phyloP scores from a whole-genome alignment of 2,329 filamentous ascomycete species.

The Penicillium thymicola region DNA sequence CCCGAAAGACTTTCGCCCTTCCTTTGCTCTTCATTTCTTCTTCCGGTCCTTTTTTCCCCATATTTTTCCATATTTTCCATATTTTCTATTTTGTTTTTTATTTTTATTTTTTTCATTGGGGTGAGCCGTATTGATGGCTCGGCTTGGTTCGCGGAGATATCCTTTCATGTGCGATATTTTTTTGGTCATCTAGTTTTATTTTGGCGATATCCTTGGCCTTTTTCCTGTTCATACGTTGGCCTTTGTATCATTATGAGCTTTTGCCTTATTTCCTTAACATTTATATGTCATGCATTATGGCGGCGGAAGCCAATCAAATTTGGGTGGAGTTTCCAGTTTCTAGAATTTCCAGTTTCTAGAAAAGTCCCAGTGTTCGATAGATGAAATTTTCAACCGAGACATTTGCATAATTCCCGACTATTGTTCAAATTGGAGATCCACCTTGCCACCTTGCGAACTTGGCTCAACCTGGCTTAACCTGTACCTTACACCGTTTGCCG shows the following conservation, averaged over 20 bases:
- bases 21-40: too few relatives aligned
- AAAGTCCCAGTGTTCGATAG: neutral
- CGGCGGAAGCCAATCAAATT: neutral
- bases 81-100: neutral
- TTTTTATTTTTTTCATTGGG: neutral
- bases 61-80: neutral
- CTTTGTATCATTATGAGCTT: neutral
- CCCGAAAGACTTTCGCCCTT: neutral
- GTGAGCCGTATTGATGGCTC: slow-evolving; percentile 1
- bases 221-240: neutral
- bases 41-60: neutral
- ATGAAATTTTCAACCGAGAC: neutral
- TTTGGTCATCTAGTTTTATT: neutral
- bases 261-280: neutral
- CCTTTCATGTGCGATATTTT: slow-evolving; percentile 1
- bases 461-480: too few relatives aligned
- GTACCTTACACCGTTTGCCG: neutral
- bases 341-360: neutral
- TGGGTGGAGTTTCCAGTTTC: neutral
- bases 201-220: neutral
- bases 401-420: neutral
- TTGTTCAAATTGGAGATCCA: neutral
- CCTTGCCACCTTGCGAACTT: neutral
- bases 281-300: neutral
- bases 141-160: slow-evolving; percentile 5